Conservation (phyloP, 768 basidiomycete species). For the Dentipellis sp. region DNA sequence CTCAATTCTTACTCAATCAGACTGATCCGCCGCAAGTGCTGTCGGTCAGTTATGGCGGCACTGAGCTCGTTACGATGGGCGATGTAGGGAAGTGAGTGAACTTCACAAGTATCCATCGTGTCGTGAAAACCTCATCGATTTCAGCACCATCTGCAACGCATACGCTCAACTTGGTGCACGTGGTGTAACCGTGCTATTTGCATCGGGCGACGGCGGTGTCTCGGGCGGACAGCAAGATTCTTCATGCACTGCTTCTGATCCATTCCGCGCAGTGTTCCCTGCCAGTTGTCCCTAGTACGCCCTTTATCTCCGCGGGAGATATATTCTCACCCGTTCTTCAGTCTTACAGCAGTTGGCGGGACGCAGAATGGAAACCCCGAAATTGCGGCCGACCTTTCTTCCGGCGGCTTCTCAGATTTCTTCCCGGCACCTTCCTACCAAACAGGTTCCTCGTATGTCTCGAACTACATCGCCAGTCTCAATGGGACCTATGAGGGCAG, state of each 20-base stretch:
- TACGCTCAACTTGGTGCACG: conserved; percentile 27
- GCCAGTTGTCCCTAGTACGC: conserved; percentile 24
- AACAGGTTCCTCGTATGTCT: conserved; percentile 4
- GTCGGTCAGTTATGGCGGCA: conserved; percentile 7
- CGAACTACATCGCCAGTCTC: conserved; percentile 6
- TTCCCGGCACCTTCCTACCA: conserved; percentile 14
- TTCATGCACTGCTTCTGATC: conserved; percentile 25
- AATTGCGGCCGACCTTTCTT: conserved; percentile 6
- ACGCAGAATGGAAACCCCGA: conserved; percentile 8
- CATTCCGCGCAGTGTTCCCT: conserved; percentile 19
- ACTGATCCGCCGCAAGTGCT: conserved; percentile 7
- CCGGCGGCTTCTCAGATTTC: conserved; percentile 15
- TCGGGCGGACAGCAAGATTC: conserved; percentile 18
- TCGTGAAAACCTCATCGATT: no score
- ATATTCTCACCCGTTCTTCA: background rate
- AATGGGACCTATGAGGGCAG: conserved; percentile 9
- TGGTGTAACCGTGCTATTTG: conserved; percentile 27
- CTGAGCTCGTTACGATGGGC: conserved; percentile 1
- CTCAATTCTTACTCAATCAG: conserved; percentile 9
- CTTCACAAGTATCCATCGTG: no score
- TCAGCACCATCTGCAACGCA: conserved; percentile 24
- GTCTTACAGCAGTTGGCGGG: background rate
- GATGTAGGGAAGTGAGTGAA: conserved; percentile 2
- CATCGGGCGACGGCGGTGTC: conserved; percentile 30
- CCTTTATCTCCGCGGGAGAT: no score